These are phyloP conservation scores for Tulasnella sp. DNA, from an alignment of 768 basidiomycete genomes.

Conservation along the genomic window DNA sequence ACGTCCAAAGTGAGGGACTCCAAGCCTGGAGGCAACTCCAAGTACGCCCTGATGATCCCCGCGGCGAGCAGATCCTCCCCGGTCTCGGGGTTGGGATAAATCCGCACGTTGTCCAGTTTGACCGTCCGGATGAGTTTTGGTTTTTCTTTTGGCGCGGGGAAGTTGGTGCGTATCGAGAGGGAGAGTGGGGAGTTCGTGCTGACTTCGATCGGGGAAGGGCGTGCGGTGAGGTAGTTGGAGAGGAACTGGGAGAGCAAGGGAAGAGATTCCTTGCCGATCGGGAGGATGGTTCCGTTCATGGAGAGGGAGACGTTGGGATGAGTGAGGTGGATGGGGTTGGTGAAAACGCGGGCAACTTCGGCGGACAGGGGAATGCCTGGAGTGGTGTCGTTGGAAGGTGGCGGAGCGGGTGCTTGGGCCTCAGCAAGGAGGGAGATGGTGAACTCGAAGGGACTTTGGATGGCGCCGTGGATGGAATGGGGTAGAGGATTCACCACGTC, in stretches of 20 bases:
- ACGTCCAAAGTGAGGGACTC: conserved; percentile 65
- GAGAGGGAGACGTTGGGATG: conserved; percentile 33
- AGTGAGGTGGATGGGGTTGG: not conserved
- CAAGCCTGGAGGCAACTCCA: conserved; percentile 73
- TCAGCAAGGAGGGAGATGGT: conserved; percentile 27
- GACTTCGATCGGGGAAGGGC: conserved; percentile 35
- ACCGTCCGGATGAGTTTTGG: conserved; percentile 72
- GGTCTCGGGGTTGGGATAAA: conserved; percentile 50
- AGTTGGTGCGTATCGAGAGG: conserved; percentile 51
- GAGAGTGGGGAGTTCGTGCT: conserved; percentile 59
- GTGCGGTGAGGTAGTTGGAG: conserved; percentile 50
- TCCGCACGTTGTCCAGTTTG: conserved; percentile 74
- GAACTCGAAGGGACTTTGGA: conserved; percentile 19
- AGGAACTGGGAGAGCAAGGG: conserved; percentile 33
- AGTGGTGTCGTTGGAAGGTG: conserved; percentile 18
- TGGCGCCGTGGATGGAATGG: conserved; percentile 17
- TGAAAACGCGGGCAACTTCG: not conserved
- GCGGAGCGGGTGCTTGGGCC: not conserved
- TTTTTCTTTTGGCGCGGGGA: conserved; percentile 66
- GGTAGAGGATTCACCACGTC: conserved; percentile 23
- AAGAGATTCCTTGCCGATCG: not conserved
- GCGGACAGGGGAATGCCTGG: conserved; percentile 17
- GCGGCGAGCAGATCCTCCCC: conserved; percentile 59
- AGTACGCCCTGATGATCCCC: conserved; percentile 65
- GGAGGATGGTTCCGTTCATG: conserved; percentile 32